phyloP scores from a whole-genome alignment of 1,284 basidiomycete species.

The Heterobasidion irregulare region DNA sequence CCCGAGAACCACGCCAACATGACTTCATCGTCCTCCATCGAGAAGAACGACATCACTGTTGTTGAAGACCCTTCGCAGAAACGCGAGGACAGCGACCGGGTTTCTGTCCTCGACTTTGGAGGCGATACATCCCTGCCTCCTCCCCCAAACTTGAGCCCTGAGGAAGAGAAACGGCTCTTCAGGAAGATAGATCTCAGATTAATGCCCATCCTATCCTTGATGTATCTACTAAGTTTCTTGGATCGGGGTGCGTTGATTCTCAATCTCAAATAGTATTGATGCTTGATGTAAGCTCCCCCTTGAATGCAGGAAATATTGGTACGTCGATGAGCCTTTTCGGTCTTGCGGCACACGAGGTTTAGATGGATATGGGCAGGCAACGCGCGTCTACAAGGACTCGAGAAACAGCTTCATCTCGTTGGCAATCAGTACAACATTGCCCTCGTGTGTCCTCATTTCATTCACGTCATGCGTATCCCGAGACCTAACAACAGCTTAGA shows the following conservation, averaged over 20 bases:
- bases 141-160: slow-evolving; percentile 36
- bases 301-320: slow-evolving; percentile 47
- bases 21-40: background rate
- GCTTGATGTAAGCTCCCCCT: background rate
- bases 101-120: slow-evolving; percentile 8
- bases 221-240: slow-evolving; percentile 60
- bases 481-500: slow-evolving; percentile 27
- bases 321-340: slow-evolving; percentile 2
- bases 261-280: background rate
- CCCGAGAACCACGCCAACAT: background rate
- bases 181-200: slow-evolving; percentile 55
- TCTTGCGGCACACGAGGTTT: background rate
- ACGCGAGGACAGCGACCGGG: background rate
- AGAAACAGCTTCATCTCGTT: slow-evolving; percentile 41
- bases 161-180: slow-evolving; percentile 51
- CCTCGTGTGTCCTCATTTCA: slow-evolving; percentile 31
- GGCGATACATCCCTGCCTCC: slow-evolving; percentile 28
- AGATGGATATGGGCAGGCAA: slow-evolving; percentile 34
- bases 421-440: slow-evolving; percentile 61
- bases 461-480: background rate
- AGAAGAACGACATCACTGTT: background rate
- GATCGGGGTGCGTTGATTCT: slow-evolving; percentile 40
- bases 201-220: slow-evolving; percentile 55
- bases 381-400: slow-evolving; percentile 54
- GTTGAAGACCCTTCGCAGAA: background rate